phyloP scores from a whole-genome alignment of 1,284 basidiomycete species.

The Trichosporon coremiiforme region DNA sequence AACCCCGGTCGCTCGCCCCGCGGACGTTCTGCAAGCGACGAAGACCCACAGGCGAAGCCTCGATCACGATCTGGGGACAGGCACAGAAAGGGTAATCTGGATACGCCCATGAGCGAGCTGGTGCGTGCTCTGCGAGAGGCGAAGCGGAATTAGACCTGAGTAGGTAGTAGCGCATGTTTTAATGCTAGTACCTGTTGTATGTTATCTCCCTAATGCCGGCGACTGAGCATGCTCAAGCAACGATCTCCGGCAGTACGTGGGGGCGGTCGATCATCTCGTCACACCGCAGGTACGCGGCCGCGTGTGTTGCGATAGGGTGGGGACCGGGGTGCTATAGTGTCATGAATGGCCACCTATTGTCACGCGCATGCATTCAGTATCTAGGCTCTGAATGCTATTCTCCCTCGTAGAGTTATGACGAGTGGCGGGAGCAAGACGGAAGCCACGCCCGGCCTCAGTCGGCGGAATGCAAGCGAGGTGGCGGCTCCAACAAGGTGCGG shows the following conservation, averaged over 20 bases:
- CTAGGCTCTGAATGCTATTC: not conserved
- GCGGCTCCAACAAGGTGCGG: constrained; percentile 6
- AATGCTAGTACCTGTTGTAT: constrained; percentile 7
- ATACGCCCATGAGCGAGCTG: constrained; percentile 21
- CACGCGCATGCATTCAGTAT: constrained; percentile 13
- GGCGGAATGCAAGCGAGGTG: constrained; percentile 8
- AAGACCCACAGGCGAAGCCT: constrained; percentile 1
- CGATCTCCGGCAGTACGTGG: not conserved
- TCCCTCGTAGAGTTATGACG: not conserved
- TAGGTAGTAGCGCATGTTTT: not conserved
- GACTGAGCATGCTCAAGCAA: not conserved
- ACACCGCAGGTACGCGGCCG: not conserved
- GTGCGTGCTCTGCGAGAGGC: constrained; percentile 25
- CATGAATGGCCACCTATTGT: not conserved
- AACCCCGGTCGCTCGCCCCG: not conserved
- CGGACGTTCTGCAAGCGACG: constrained; percentile 20
- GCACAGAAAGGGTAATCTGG: not conserved
- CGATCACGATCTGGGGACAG: constrained; percentile 12
- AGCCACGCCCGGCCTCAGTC: not conserved
- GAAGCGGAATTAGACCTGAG: not conserved
- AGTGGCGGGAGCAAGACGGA: not conserved
- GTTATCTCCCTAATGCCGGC: not conserved
- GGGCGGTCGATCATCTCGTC: not conserved
- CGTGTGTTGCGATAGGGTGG: not conserved
- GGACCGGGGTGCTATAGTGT: not conserved